A percentile compares a stretch with the other conserved stretches of the same genome.
These are phyloP conservation scores for Melastoma candidum DNA, from an alignment of 441 rosid genomes.

Conservation along the genomic window DNA sequence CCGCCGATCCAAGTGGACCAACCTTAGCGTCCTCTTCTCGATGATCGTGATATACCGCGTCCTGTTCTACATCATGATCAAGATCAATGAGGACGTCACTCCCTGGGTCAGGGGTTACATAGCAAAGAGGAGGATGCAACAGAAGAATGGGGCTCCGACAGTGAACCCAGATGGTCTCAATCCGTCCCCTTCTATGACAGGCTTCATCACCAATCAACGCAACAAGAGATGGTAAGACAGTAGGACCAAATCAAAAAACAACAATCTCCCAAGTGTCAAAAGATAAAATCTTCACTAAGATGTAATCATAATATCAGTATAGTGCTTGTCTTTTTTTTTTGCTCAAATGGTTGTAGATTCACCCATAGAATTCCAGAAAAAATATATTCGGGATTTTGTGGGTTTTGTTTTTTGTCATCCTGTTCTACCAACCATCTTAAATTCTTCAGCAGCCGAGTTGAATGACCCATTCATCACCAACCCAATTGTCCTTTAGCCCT, in stretches of 20 bases:
- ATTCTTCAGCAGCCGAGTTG: no score
- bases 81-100: constrained; percentile 85
- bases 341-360: no score
- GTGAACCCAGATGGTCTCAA: constrained; percentile 74
- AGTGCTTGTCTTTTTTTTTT: no score
- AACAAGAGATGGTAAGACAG: background rate
- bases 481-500: no score
- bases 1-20: constrained; percentile 73
- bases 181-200: constrained; percentile 76
- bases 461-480: no score
- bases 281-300: no score
- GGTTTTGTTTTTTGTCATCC: no score
- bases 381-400: no score
- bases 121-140: constrained; percentile 83
- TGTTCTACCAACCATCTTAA: no score
- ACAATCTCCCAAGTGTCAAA: no score
- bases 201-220: constrained; percentile 20
- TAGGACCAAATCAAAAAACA: background rate
- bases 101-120: constrained; percentile 85
- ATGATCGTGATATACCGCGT: constrained; percentile 79
- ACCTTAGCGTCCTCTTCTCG: constrained; percentile 69
- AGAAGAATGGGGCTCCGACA: constrained; percentile 63
- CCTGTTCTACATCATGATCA: constrained; percentile 78
- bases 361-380: no score
- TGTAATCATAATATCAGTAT: no score